Evolutionary conservation across 2,329 filamentous ascomycete genomes (phyloP), one percentile per base, ranked within the genome.

Genomic region (Ophiostoma perfectum): DNA sequence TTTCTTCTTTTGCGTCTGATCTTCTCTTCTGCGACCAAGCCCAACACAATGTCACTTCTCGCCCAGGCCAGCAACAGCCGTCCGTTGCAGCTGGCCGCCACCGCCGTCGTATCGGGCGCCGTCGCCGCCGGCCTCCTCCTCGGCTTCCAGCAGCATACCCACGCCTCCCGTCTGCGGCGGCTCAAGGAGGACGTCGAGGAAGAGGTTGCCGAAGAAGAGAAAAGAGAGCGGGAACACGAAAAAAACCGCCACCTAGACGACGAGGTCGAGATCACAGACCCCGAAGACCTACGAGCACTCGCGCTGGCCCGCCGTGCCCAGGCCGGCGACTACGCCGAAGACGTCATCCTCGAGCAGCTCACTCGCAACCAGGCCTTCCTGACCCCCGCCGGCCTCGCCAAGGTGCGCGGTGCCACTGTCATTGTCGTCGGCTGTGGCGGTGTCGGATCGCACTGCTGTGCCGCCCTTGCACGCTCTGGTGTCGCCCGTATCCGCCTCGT

Each of bases 351-450:
- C 64, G 95, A 99, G 80, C 95, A 99, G 78, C 85, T 99, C 12
- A 93, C 94, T 1, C 89, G 95, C 65, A 98, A 97, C 77, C 87
- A 91, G 67, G 93, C 95, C 42, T 99, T 99, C 76, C 86, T 99
- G 11, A 92, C 86, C 14, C 88, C 94, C 42, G 88, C 88, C 7
- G 95, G 95, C 0, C 85, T 99, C 11, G 81, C 83, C 16, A 92
- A 90, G 75, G 85, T 99, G 42, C 90, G 94, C 12, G 83, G 85
- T 64, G 86, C 94, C 0, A 96, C 96, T 75, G 86, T 99, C 64
- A 84, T 98, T 52, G 86, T 99, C 1, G 93, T 99, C 11, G 95
- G 95, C 4, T 94, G 93, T 73, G 95, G 95, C 71, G 95, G 95
- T 58, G 95, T 99, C 5, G 95, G 95, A 63, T 97, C 93, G 6